A percentile compares a stretch with the other conserved stretches of the same genome.
Evolutionary conservation across 352 stramenopile genomes (phyloP).

Genomic region (Phytophthora vignae): DNA sequence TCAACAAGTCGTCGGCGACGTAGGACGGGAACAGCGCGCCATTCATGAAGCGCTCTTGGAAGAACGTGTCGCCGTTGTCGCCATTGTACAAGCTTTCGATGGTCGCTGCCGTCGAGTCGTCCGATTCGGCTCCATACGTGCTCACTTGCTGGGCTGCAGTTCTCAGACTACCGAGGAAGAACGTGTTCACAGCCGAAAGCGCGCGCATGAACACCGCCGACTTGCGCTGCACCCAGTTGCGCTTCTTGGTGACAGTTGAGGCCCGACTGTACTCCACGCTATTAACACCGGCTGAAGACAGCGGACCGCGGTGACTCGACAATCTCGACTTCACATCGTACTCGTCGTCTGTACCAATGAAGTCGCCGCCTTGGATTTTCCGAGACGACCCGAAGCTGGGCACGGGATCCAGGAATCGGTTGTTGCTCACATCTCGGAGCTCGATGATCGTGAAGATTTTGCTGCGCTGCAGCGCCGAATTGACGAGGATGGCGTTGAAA

Average conservation of each 20-base stretch:
- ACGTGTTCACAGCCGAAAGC: constrained; percentile 53
- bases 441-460: constrained; percentile 89
- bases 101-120: constrained; percentile 5
- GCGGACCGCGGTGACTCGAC: constrained; percentile 27
- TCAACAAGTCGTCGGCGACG: constrained; percentile 82
- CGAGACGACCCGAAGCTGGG: constrained; percentile 58
- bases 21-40: constrained; percentile 83
- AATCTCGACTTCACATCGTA: constrained; percentile 34
- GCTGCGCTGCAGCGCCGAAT: constrained; percentile 69
- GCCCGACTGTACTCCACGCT: constrained; percentile 31
- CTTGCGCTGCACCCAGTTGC: constrained; percentile 57
- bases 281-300: constrained; percentile 28
- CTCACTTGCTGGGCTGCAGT: constrained; percentile 63
- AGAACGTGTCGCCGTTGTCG: constrained; percentile 82
- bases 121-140: constrained; percentile 36
- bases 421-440: constrained; percentile 85
- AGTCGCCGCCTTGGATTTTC: constrained; percentile 24
- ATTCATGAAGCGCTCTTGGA: constrained; percentile 88
- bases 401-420: constrained; percentile 82
- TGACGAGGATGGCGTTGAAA: constrained; percentile 88
- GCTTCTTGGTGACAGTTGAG: constrained; percentile 46
- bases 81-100: constrained; percentile 49
- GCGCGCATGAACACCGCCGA: constrained; percentile 38
- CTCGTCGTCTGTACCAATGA: constrained; percentile 30
- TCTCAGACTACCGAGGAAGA: constrained; percentile 74